Conservation (phyloP, 768 basidiomycete species). For the Suillus ampliporus region DNA sequence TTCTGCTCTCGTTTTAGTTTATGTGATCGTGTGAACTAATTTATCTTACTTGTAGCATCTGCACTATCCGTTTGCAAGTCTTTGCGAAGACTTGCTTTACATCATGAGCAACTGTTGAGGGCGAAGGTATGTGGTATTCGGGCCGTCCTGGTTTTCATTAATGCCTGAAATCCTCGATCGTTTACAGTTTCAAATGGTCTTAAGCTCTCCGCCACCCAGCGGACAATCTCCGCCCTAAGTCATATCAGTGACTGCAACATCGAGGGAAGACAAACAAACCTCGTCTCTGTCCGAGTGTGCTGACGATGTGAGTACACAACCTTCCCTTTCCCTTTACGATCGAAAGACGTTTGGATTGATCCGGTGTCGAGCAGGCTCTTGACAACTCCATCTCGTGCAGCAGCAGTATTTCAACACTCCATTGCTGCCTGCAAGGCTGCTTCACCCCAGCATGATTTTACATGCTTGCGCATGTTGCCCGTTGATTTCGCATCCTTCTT, state of each 20-base stretch:
- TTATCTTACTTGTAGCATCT: not conserved
- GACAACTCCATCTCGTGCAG: conserved; percentile 24
- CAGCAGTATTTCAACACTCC: not conserved
- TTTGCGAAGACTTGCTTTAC: conserved; percentile 21
- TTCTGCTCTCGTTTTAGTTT: conserved; percentile 19
- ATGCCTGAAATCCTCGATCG: conserved; percentile 23
- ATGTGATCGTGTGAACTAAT: no score
- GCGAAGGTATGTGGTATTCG: conserved; percentile 23
- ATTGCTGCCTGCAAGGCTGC: conserved; percentile 27
- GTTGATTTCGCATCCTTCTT: conserved; percentile 34
- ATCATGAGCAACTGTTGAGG: conserved; percentile 27
- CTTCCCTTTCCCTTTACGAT: conserved; percentile 31
- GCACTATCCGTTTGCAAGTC: not conserved
- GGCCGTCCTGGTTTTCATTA: conserved; percentile 20
- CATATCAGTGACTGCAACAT: not conserved
- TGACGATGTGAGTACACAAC: conserved; percentile 35
- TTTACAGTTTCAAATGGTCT: conserved; percentile 29
- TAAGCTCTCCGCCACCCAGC: conserved; percentile 28
- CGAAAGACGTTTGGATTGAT: conserved; percentile 34
- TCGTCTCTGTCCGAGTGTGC: conserved; percentile 27
- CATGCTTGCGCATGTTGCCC: conserved; percentile 37
- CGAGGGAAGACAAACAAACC: conserved; percentile 20
- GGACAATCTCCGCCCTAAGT: conserved; percentile 28
- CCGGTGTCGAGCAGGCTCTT: conserved; percentile 27
- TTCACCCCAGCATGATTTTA: conserved; percentile 34